Conservation (phyloP, 2,329 filamentous ascomycete species). For the Aspergillus sp. region DNA sequence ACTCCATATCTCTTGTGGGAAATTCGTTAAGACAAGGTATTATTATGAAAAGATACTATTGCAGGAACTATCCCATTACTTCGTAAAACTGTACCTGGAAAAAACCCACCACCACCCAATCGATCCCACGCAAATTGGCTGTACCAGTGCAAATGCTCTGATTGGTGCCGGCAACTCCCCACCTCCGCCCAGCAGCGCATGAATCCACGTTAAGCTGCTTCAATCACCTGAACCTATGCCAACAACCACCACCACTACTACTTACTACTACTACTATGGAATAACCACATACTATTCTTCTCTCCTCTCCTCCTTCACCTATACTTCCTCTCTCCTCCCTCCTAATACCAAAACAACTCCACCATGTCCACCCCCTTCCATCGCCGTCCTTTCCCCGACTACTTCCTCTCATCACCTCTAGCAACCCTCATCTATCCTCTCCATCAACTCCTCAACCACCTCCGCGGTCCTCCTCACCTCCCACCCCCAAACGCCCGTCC, state of each 20-base stretch:
- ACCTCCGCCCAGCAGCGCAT: slow-evolving; percentile 3
- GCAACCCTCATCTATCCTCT: slow-evolving; percentile 63
- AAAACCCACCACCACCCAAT: no score
- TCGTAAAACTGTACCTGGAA: no score
- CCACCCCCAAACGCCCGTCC: slow-evolving; percentile 56
- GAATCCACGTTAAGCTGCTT: neutral
- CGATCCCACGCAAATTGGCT: no score
- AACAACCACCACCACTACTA: neutral
- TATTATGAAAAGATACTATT: no score
- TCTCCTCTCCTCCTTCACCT: neutral
- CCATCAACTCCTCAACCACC: slow-evolving; percentile 65
- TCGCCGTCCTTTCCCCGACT: slow-evolving; percentile 58
- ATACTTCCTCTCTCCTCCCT: neutral
- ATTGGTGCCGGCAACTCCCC: neutral
- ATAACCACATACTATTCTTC: neutral
- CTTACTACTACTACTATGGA: neutral
- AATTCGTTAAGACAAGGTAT: no score
- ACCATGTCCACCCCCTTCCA: slow-evolving; percentile 50
- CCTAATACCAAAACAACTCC: slow-evolving; percentile 9
- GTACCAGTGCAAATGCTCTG: neutral
- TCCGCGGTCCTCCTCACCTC: slow-evolving; percentile 67
- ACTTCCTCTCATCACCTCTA: slow-evolving; percentile 68
- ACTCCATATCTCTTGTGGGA: no score
- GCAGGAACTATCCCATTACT: no score
- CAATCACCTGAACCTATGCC: neutral